phyloP scores from a whole-genome alignment of 495 filamentous ascomycete genomes.

The Polyplosphaeria fusca region DNA sequence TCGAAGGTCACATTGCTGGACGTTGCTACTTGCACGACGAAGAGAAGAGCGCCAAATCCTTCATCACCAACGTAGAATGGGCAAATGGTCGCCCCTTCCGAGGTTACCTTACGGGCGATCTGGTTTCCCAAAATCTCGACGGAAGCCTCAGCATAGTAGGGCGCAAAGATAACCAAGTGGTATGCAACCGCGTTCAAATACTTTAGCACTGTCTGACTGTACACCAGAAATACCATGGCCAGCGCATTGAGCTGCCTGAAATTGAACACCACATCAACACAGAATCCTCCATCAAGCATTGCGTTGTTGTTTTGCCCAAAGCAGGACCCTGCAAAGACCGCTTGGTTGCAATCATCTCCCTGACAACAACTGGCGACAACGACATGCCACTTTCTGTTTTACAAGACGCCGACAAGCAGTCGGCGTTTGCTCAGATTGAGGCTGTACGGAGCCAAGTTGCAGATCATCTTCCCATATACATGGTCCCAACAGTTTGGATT shows the following conservation, averaged over 20 bases:
- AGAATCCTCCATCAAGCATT: conserved; percentile 12
- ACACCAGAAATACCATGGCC: conserved; percentile 30
- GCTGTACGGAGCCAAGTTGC: background rate
- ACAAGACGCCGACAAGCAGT: conserved; percentile 9
- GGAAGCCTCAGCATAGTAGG: conserved; percentile 30
- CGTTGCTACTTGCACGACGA: conserved; percentile 29
- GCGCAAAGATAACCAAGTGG: conserved; percentile 34
- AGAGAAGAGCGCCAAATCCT: conserved; percentile 20
- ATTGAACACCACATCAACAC: conserved; percentile 33
- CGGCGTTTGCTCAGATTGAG: conserved; percentile 5
- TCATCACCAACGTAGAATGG: conserved; percentile 12
- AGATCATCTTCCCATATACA: conserved; percentile 17
- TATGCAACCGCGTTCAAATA: background rate
- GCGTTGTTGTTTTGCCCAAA: conserved; percentile 19
- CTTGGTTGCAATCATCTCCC: conserved; percentile 20
- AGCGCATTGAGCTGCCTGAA: conserved; percentile 35
- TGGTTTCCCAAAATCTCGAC: conserved; percentile 29
- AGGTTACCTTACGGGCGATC: conserved; percentile 33
- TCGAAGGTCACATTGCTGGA: conserved; percentile 19
- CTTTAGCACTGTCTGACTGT: background rate
- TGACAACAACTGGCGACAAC: background rate
- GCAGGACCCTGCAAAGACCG: conserved; percentile 21
- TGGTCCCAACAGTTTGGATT: conserved; percentile 27
- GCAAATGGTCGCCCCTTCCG: conserved; percentile 13
- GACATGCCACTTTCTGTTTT: conserved; percentile 13